Base-by-base conservation (phyloP, 2,329 filamentous ascomycete genomes). In the Aureobasidium subglaciale region DNA sequence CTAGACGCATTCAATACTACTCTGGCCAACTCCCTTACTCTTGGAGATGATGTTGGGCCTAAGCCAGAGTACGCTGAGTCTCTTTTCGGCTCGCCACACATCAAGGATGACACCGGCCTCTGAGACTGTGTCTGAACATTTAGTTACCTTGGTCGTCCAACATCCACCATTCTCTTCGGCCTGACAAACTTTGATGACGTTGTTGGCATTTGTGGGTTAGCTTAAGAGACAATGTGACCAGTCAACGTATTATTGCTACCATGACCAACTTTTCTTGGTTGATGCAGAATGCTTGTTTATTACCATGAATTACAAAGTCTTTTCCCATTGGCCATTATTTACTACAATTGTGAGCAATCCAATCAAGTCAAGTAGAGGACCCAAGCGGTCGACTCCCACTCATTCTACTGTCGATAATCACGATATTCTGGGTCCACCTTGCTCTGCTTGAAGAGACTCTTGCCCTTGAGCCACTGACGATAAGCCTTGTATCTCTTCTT, bases 401-500 rank as follows among this genome's bases (percentile, higher is more conserved):
- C 22, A 20, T 3, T 34, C 10, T 27, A 48, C 32, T 9, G 25
- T 45, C 16, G 6, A 20, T 24, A 54, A n/a, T 43, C 53, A 50
- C 52, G 55, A 57, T 67, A 77, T 66, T 78, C 75, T 1, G 75
- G 75, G 71, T 78, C 75, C 35, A 78, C 73, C 62, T 78, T 78
- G 59, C 75, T 77, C 77, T 96, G 91, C 73, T 97, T 97, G 70
- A 97, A 97, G 65, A 97, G 80, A 64, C 90, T 96, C 75, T 96
- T 97, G 16, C 92, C 92, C 59, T 85, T 81, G 66, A 99, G 76
- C 92, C 93, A 99, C 72, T 96, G 95, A 65, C 86, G 77, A 72
- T 99, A 99, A 9, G 91, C 88, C 73, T 96, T 97, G 71, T 99
- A 99, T 63, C 93, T 79, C 78, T 97, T 96, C 80, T 95, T 97